Evolutionary conservation across 1,284 basidiomycete genomes (phyloP).

Genomic region (Ceratobasidium sp.): DNA sequence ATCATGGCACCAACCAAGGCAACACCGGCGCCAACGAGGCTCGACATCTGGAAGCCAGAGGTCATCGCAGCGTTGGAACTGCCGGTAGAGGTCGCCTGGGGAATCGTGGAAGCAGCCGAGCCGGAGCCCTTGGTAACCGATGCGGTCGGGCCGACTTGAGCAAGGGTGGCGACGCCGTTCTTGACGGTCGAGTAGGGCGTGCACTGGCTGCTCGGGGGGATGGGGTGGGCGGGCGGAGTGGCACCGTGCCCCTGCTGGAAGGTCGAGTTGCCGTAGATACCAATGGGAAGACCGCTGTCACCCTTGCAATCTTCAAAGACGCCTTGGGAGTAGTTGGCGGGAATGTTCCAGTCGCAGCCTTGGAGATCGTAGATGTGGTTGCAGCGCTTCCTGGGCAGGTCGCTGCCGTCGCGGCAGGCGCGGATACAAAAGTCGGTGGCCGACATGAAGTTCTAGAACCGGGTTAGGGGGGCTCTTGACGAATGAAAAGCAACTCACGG

Average conservation of each 20-base stretch:
- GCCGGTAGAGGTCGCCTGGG: conserved; percentile 5
- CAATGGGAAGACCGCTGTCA: conserved; percentile 66
- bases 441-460: conserved; percentile 49
- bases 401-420: conserved; percentile 47
- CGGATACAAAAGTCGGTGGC: conserved; percentile 50
- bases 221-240: conserved; percentile 72
- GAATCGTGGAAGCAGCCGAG: neutral
- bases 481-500: conserved; percentile 4
- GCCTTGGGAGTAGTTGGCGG: conserved; percentile 69
- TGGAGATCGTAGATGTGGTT: conserved; percentile 49
- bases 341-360: conserved; percentile 76
- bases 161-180: conserved; percentile 14
- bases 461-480: neutral
- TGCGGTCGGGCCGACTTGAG: neutral
- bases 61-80: neutral
- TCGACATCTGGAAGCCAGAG: neutral
- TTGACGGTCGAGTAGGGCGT: conserved; percentile 20
- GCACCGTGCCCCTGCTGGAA: conserved; percentile 72
- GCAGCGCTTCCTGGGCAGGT: conserved; percentile 43
- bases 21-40: neutral
- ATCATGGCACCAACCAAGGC: conserved; percentile 24
- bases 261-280: conserved; percentile 74
- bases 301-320: conserved; percentile 71
- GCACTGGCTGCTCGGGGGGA: conserved; percentile 55
- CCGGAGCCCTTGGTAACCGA: neutral